Evolutionary conservation across 1,284 basidiomycete genomes (phyloP).

Genomic region (Tremellales sp.): DNA sequence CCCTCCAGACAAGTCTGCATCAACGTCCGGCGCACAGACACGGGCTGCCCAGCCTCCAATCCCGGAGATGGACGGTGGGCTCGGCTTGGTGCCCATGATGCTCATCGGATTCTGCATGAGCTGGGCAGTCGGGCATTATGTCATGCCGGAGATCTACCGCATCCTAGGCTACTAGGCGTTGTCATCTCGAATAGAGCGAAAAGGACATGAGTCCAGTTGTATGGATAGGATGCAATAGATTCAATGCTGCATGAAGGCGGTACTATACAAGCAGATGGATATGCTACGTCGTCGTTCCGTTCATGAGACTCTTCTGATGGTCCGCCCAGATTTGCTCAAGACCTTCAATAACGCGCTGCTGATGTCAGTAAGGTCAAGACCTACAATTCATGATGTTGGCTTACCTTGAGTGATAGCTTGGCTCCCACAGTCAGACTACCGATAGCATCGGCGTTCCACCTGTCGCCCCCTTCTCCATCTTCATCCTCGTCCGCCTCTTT

Average conservation of each 20-base stretch:
- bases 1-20: conserved; percentile 2
- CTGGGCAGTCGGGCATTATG: background rate
- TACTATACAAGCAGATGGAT: background rate
- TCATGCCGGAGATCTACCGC: background rate
- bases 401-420: conserved; percentile 61
- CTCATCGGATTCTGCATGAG: background rate
- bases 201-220: too few species aligned
- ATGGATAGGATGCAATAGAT: background rate
- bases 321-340: background rate
- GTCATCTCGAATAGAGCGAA: background rate
- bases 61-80: background rate
- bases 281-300: too few species aligned
- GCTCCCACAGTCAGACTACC: conserved; percentile 74
- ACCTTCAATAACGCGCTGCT: background rate
- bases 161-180: background rate
- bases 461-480: conserved; percentile 48
- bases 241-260: background rate
- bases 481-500: conserved; percentile 48
- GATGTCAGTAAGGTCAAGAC: too few species aligned
- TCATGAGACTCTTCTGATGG: background rate
- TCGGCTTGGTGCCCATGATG: background rate
- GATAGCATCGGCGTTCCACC: conserved; percentile 57
- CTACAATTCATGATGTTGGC: too few species aligned
- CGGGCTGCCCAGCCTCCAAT: background rate
- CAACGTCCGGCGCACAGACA: background rate